Evolutionary conservation across 768 basidiomycete genomes (phyloP).

Genomic region (Suillus ampliporus): DNA sequence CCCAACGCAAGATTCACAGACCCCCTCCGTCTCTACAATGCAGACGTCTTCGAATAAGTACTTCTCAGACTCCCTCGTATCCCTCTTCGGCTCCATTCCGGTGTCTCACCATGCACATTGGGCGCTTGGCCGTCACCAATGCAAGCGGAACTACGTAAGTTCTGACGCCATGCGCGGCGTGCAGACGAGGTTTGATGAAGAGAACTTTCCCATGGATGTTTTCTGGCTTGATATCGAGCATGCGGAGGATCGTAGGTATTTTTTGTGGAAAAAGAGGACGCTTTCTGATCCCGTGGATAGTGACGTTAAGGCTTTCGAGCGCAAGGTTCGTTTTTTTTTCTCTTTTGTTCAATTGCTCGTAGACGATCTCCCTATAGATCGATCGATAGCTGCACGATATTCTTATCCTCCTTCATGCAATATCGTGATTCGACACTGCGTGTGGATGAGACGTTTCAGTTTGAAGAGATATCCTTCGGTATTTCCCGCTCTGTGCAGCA

Average conservation of each 20-base stretch:
- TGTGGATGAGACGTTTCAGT: no score
- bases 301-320: slow-evolving; percentile 74
- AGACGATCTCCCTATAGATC: no score
- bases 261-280: slow-evolving; percentile 90
- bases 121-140: slow-evolving; percentile 81
- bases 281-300: slow-evolving; percentile 97
- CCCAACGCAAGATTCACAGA: slow-evolving; percentile 79
- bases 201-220: slow-evolving; percentile 93
- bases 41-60: slow-evolving; percentile 99
- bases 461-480: no score
- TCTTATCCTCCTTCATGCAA: no score
- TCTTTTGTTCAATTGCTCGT: no score
- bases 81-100: slow-evolving; percentile 93
- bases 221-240: slow-evolving; percentile 99
- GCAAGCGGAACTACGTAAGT: slow-evolving; percentile 97
- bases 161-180: slow-evolving; percentile 87
- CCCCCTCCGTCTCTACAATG: slow-evolving; percentile 93
- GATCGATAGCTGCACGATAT: no score
- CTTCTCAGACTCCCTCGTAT: slow-evolving; percentile 74
- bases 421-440: no score
- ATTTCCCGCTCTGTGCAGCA: no score
- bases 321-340: slow-evolving; percentile 68
- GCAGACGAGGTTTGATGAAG: slow-evolving; percentile 65
- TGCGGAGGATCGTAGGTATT: slow-evolving; percentile 68
- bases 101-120: no score